Evolutionary conservation across 2,329 filamentous ascomycete species (phyloP).

Genomic region (Aspergillus ruber): DNA sequence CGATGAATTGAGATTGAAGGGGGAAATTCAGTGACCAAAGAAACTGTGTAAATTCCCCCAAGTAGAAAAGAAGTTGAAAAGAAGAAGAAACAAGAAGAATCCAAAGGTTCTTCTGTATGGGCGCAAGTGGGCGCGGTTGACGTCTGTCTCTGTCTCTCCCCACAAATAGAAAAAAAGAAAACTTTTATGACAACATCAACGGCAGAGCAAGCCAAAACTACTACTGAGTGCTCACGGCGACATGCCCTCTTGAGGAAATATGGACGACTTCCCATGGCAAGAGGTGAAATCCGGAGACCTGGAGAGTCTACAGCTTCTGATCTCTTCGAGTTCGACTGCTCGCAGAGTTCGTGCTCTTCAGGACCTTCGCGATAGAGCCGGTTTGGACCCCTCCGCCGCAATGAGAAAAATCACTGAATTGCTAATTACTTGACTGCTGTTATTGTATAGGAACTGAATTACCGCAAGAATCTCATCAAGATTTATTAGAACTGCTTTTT

Average conservation of each 20-base stretch:
- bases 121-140: conserved; percentile 9
- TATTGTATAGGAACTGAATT: conserved; percentile 25
- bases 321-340: conserved; percentile 39
- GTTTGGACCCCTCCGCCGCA: conserved; percentile 18
- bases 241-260: conserved; percentile 29
- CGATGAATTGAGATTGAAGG: neutral
- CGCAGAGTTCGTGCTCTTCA: conserved; percentile 35
- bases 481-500: conserved; percentile 68
- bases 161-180: conserved; percentile 27
- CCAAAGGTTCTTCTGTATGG: neutral
- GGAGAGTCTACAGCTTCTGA: conserved; percentile 32
- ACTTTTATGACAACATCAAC: conserved; percentile 36
- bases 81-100: neutral
- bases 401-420: neutral
- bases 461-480: conserved; percentile 23
- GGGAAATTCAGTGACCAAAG: conserved; percentile 4
- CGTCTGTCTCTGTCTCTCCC: conserved; percentile 10
- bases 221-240: conserved; percentile 17
- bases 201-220: conserved; percentile 11
- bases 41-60: neutral
- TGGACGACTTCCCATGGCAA: conserved; percentile 41
- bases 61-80: neutral
- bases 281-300: conserved; percentile 38
- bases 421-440: conserved; percentile 9
- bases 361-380: conserved; percentile 41